These are phyloP conservation scores for Gamarada debralockiae DNA, from an alignment of 495 filamentous ascomycete genomes.

Conservation along the genomic window DNA sequence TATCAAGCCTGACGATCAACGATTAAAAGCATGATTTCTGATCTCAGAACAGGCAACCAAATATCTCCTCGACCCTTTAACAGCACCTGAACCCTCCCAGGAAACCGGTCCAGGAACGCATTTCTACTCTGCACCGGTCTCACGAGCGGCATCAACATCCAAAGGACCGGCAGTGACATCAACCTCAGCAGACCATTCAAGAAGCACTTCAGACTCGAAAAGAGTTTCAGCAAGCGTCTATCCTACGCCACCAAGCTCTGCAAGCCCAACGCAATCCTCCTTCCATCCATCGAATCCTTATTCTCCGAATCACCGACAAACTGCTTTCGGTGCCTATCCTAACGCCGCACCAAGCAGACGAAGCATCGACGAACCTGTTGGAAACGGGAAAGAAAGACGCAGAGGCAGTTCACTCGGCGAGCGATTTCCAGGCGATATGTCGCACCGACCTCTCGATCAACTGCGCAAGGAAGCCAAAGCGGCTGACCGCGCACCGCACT, in stretches of 20 bases:
- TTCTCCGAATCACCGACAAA: slow-evolving; percentile 16
- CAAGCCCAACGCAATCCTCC: slow-evolving; percentile 27
- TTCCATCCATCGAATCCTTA: slow-evolving; percentile 29
- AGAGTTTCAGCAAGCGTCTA: slow-evolving; percentile 5
- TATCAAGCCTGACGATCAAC: background rate
- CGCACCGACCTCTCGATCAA: slow-evolving; percentile 58
- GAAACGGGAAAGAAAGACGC: slow-evolving; percentile 13
- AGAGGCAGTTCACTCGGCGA: slow-evolving; percentile 50
- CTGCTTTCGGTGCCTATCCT: slow-evolving; percentile 15
- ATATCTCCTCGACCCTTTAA: slow-evolving; percentile 56
- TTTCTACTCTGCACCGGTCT: slow-evolving; percentile 32
- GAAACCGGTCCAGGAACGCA: slow-evolving; percentile 49
- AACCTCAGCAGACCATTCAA: slow-evolving; percentile 2
- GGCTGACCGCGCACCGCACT: slow-evolving; percentile 59
- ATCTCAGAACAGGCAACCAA: slow-evolving; percentile 39
- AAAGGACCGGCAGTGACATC: slow-evolving; percentile 8
- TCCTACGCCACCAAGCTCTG: slow-evolving; percentile 32
- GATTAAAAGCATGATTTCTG: slow-evolving; percentile 10
- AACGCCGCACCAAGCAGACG: slow-evolving; percentile 5
- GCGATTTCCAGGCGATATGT: slow-evolving; percentile 57
- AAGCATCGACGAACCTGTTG: slow-evolving; percentile 5
- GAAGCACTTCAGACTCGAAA: slow-evolving; percentile 3
- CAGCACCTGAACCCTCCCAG: slow-evolving; percentile 46
- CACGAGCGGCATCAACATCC: slow-evolving; percentile 15
- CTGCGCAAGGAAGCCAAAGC: slow-evolving; percentile 52